These are phyloP conservation scores for Aphanoascus verrucosus DNA, from an alignment of 2,329 filamentous ascomycete genomes.

Conservation along the genomic window DNA sequence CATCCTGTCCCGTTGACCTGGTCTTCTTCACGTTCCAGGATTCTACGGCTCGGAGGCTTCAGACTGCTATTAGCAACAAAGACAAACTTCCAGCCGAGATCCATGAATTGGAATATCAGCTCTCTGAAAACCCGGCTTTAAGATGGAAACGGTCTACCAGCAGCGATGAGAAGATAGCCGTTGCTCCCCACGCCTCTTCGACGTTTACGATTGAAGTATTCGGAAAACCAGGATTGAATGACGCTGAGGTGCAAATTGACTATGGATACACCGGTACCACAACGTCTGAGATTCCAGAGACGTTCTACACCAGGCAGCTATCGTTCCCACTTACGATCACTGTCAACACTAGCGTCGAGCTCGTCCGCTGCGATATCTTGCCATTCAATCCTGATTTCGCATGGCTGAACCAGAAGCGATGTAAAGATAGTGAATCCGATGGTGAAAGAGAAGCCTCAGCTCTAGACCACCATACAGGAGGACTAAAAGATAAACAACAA, in stretches of 20 bases:
- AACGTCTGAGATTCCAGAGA: slow-evolving; percentile 55
- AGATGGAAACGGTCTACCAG: slow-evolving; percentile 44
- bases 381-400: slow-evolving; percentile 61
- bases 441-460: slow-evolving; percentile 12
- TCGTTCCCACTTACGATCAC: slow-evolving; percentile 73
- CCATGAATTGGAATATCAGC: slow-evolving; percentile 74
- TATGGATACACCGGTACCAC: slow-evolving; percentile 70
- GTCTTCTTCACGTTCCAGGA: slow-evolving; percentile 82
- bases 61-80: slow-evolving; percentile 62
- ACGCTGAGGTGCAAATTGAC: slow-evolving; percentile 70
- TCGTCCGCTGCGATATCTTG: slow-evolving; percentile 67
- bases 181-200: slow-evolving; percentile 55
- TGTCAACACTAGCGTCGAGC: slow-evolving; percentile 81
- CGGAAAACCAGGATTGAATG: slow-evolving; percentile 74
- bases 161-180: slow-evolving; percentile 43
- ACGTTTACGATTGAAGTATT: slow-evolving; percentile 75
- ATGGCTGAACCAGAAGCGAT: slow-evolving; percentile 40
- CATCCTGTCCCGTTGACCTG: slow-evolving; percentile 66
- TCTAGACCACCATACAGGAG: slow-evolving; percentile 12
- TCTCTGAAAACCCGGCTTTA: slow-evolving; percentile 61
- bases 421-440: slow-evolving; percentile 6
- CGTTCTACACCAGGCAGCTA: slow-evolving; percentile 76
- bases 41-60: slow-evolving; percentile 68
- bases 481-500: slow-evolving; percentile 27
- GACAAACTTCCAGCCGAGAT: slow-evolving; percentile 68